Evolutionary conservation across 2,329 filamentous ascomycete genomes (phyloP).

Genomic region (Chaetomiaceae sp.): DNA sequence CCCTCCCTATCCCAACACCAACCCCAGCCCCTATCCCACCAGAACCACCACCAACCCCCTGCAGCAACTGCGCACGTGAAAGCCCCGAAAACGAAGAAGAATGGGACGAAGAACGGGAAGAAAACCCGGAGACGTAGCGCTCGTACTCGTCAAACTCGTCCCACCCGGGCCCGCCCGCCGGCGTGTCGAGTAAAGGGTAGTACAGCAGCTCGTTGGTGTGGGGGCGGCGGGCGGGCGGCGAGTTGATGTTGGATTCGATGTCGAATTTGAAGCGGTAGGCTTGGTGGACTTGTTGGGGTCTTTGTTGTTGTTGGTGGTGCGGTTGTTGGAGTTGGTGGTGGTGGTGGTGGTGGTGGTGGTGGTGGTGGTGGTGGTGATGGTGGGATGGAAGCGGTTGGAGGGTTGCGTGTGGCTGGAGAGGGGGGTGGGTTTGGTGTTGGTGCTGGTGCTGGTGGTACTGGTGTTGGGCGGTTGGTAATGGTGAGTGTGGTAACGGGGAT

Average conservation of each 20-base stretch:
- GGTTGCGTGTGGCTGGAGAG: slow-evolving; percentile 1
- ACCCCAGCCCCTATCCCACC: background rate
- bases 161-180: slow-evolving; percentile 9
- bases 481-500: slow-evolving; percentile 4
- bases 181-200: slow-evolving; percentile 30
- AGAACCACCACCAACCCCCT: background rate
- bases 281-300: slow-evolving; percentile 33
- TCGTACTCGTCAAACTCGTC: slow-evolving; percentile 15
- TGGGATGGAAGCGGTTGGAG: slow-evolving; percentile 4
- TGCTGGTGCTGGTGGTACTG: background rate
- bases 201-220: slow-evolving; percentile 38
- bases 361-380: background rate
- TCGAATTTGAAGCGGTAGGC: slow-evolving; percentile 45
- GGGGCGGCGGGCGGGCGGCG: slow-evolving; percentile 38
- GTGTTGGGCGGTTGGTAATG: background rate
- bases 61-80: too few relatives aligned
- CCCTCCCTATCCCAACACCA: background rate
- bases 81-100: too few relatives aligned
- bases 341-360: background rate
- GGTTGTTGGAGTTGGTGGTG: slow-evolving; percentile 2
- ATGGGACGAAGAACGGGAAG: background rate
- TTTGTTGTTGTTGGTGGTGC: slow-evolving; percentile 8
- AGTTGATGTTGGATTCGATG: slow-evolving; percentile 42
- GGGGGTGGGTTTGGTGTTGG: slow-evolving; percentile 6
- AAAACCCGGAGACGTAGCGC: background rate